Percentiles rank a stretch among this genome's conserved stretches.
Evolutionary conservation across 1,139 yeast species (phyloP).

Genomic region (Kodamaea anthophila): DNA sequence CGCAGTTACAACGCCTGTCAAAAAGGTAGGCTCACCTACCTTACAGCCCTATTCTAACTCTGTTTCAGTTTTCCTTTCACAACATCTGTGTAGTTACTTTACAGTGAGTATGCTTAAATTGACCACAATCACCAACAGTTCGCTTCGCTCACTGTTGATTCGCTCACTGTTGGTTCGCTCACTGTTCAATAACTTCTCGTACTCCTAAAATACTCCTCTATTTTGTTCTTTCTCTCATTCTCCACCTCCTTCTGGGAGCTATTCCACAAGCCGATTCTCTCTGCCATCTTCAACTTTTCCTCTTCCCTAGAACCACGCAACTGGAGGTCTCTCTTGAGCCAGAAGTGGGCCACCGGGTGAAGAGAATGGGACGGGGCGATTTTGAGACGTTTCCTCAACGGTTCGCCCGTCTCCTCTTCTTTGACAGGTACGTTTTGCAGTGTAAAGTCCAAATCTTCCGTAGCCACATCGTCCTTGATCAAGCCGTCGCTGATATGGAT

Average conservation of each 20-base stretch:
- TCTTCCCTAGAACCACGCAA: slow-evolving; percentile 51
- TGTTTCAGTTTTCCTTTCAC: too few species aligned
- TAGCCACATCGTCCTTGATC: slow-evolving; percentile 20
- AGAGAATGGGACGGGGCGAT: slow-evolving; percentile 41
- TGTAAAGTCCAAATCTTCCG: neutral
- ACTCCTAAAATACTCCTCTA: slow-evolving; percentile 43
- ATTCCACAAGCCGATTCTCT: slow-evolving; percentile 42
- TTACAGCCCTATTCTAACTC: too few species aligned
- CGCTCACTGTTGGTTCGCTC: too few species aligned
- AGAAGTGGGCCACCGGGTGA: slow-evolving; percentile 64
- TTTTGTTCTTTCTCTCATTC: slow-evolving; percentile 19
- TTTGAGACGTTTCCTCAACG: slow-evolving; percentile 18
- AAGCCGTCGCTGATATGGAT: slow-evolving; percentile 74
- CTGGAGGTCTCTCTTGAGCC: slow-evolving; percentile 53
- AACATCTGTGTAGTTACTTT: too few species aligned
- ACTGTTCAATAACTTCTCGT: slow-evolving; percentile 40
- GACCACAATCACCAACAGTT: neutral
- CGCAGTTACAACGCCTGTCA: too few species aligned
- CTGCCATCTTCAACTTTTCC: slow-evolving; percentile 37
- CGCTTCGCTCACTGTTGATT: neutral
- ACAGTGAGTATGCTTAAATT: too few species aligned
- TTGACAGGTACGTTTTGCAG: neutral
- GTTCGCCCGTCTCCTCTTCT: slow-evolving; percentile 12
- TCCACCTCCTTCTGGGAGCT: slow-evolving; percentile 4
- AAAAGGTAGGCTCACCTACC: too few species aligned